phyloP scores from a whole-genome alignment of 805 yeast genomes.

The Candida easanensis region DNA sequence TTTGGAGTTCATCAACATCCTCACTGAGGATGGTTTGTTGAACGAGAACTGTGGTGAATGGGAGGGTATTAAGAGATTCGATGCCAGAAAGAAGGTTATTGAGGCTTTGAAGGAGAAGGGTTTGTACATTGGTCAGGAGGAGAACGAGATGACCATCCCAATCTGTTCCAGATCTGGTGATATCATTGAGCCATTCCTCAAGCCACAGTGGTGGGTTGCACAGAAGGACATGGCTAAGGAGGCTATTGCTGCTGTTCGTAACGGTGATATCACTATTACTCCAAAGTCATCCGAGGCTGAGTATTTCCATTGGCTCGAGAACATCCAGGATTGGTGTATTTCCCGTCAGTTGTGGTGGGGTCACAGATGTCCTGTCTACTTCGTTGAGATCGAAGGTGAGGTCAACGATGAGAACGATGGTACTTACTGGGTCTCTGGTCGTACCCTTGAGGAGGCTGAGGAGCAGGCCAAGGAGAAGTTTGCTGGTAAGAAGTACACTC shows the following conservation, averaged over 20 bases:
- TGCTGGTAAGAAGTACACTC: conserved; percentile 63
- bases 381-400: conserved; percentile 75
- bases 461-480: conserved; percentile 74
- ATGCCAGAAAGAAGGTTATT: conserved; percentile 84
- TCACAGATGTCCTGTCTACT: conserved; percentile 96
- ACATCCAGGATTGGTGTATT: conserved; percentile 98
- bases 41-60: conserved; percentile 94
- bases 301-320: conserved; percentile 92
- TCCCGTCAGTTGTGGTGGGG: conserved; percentile 97
- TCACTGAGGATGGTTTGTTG: conserved; percentile 88
- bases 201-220: conserved; percentile 99
- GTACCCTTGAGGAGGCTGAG: conserved; percentile 77
- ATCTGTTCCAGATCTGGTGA: conserved; percentile 96
- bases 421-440: conserved; percentile 88
- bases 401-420: conserved; percentile 55
- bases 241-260: conserved; percentile 81
- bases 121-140: conserved; percentile 78
- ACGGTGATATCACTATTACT: conserved; percentile 74
- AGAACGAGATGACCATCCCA: conserved; percentile 95
- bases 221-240: conserved; percentile 85
- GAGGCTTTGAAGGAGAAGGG: conserved; percentile 73
- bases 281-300: conserved; percentile 92
- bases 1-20: conserved; percentile 83
- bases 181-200: conserved; percentile 90
- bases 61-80: conserved; percentile 89